These are phyloP conservation scores for Mycena galericulata DNA, from an alignment of 768 basidiomycete species.

Conservation along the genomic window DNA sequence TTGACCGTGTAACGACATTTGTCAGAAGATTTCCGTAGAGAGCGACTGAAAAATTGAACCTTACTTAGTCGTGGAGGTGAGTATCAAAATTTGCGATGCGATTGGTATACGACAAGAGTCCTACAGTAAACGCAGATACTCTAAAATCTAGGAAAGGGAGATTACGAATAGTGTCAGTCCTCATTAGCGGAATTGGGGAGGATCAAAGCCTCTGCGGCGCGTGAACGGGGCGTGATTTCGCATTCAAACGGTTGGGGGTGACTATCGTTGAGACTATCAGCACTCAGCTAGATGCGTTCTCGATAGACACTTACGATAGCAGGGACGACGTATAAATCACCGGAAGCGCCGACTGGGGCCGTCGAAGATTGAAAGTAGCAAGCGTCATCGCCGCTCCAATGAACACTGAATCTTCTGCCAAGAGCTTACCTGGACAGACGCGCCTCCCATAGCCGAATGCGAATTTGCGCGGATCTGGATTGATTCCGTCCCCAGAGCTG, in stretches of 20 bases:
- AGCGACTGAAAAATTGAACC: no score
- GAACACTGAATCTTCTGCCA: constrained; percentile 35
- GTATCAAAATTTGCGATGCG: no score
- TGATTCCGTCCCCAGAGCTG: constrained; percentile 30
- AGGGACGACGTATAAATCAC: background rate
- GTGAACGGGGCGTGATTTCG: constrained; percentile 1
- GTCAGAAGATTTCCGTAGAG: no score
- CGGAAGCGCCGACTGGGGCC: no score
- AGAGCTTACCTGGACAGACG: constrained; percentile 36
- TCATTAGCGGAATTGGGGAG: no score
- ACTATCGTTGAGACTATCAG: background rate
- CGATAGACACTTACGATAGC: background rate
- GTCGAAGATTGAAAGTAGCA: constrained; percentile 27
- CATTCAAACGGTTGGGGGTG: constrained; percentile 5
- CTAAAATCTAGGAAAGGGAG: background rate
- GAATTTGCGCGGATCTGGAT: constrained; percentile 47
- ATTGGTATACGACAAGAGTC: no score
- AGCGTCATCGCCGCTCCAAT: constrained; percentile 33
- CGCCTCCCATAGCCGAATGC: constrained; percentile 57
- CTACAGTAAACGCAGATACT: background rate
- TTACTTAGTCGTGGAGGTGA: no score
- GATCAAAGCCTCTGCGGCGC: background rate
- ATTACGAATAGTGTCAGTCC: no score
- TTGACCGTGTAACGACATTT: no score
- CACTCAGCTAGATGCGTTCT: background rate